Base-by-base conservation (phyloP, 2,329 filamentous ascomycete species). In the Penicillium thymicola region DNA sequence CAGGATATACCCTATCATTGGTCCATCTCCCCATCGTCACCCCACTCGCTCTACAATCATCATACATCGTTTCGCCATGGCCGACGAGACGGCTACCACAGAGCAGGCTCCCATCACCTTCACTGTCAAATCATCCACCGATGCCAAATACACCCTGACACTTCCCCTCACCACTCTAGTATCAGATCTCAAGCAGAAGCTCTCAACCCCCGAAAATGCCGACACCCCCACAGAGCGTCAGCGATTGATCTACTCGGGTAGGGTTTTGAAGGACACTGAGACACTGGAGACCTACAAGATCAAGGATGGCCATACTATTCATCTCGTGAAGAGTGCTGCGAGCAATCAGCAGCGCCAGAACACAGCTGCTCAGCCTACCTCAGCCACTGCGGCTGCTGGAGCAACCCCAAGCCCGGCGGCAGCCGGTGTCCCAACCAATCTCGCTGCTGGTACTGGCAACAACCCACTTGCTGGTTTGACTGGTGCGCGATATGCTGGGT, bases 111-210 rank as follows among this genome's bases (percentile, higher is more conserved):
- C 92, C 68, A 79, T 99, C 78, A 96, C 90, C 74, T 97, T 99
- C 85, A 94, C 92, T 79, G 88, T 99, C 77, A 99, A 97, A 81
- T 90, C 90, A n/a, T 92, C 91, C n/a, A 89, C 87, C 67, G 92
- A 97, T 72, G 86, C 85, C 72, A 91, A 89, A 75, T 92, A 91
- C 71, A 87, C 84, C 51, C 80, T 99, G 72, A 95, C 91, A 55
- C 87, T 97, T 70, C 77, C 89, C 56, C 83, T 89, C 63, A 84
- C 85, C 36, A 90, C 88, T 47, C 89, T 88, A 8, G 88, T 97
- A 42, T 81, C 85, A 55, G 92, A 97, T 59, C 84, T 99, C 67
- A 99, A 99, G 82, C 84, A 83, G 60, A 96, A 93, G 80, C 86
- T 99, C 38, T 85, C 92, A 5, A 83, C 84, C 32, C 77, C 86